Percentiles rank a stretch among this genome's conserved stretches.
phyloP scores from a whole-genome alignment of 257 asterid genomes.

The Petrea volubilis region DNA sequence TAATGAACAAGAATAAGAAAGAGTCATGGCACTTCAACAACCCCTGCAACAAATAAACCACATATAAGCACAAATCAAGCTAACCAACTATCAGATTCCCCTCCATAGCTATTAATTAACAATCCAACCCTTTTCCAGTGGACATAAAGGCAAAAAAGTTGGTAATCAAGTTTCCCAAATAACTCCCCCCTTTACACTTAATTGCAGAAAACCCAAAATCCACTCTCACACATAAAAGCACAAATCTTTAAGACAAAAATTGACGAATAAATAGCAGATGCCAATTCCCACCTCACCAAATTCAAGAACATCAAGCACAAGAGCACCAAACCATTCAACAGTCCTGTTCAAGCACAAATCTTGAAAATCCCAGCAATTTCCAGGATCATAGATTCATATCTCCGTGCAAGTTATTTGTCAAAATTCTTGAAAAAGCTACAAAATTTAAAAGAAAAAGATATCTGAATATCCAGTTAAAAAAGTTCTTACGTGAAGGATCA shows the following conservation, averaged over 20 bases:
- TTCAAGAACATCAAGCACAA: constrained; percentile 3
- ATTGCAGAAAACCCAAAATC: constrained; percentile 2
- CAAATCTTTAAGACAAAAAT: constrained; percentile 6
- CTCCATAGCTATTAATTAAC: constrained; percentile 23
- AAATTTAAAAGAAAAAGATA: background rate
- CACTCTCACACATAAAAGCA: constrained; percentile 18
- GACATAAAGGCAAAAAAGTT: constrained; percentile 12
- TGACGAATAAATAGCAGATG: background rate
- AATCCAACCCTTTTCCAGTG: constrained; percentile 22
- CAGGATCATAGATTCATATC: constrained; percentile 11
- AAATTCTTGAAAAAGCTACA: background rate
- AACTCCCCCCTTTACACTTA: background rate
- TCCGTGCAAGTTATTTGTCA: background rate
- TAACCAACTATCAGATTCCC: constrained; percentile 13
- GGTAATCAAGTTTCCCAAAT: constrained; percentile 8
- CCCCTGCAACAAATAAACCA: constrained; percentile 25
- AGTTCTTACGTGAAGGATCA: constrained; percentile 20
- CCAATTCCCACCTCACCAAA: background rate
- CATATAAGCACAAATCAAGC: background rate
- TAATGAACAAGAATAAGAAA: background rate
- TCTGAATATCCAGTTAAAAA: constrained; percentile 7
- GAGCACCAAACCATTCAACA: constrained; percentile 2
- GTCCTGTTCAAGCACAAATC: constrained; percentile 8
- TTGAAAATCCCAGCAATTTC: background rate
- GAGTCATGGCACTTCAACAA: constrained; percentile 15